phyloP scores from a whole-genome alignment of 192 early-diverging fungal genomes.

The Funneliformis geosporum region DNA sequence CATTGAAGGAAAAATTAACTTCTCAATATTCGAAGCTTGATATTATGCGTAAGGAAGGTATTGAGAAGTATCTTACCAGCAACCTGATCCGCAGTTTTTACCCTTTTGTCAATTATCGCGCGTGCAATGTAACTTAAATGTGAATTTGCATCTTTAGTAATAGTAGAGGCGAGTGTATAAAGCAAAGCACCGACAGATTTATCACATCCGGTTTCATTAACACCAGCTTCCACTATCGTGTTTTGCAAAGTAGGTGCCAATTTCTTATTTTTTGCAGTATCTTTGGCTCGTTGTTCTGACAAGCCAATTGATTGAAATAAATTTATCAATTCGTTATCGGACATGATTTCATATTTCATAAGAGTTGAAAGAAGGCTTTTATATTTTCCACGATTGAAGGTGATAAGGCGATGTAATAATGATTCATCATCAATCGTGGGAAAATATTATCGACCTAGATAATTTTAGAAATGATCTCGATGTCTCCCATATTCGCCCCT shows the following conservation, averaged over 20 bases:
- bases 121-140: constrained; percentile 82
- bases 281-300: constrained; percentile 87
- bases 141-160: constrained; percentile 69
- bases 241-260: constrained; percentile 74
- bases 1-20: neutral
- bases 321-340: constrained; percentile 53
- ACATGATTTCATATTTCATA: constrained; percentile 12
- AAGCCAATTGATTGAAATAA: constrained; percentile 90
- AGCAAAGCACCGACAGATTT: constrained; percentile 73
- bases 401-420: too few species aligned
- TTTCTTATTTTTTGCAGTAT: constrained; percentile 96
- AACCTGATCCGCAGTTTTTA: constrained; percentile 85
- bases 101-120: constrained; percentile 70
- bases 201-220: constrained; percentile 47
- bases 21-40: neutral
- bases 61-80: constrained; percentile 54
- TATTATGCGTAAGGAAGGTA: neutral
- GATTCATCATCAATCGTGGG: too few species aligned
- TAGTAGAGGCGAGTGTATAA: constrained; percentile 86
- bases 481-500: too few species aligned
- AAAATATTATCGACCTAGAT: too few species aligned
- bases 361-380: neutral
- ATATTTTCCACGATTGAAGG: too few species aligned
- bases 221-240: constrained; percentile 71
- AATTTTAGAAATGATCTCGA: too few species aligned